phyloP scores from a whole-genome alignment of 139 green algal genomes.

The Penium margaritaceum region DNA sequence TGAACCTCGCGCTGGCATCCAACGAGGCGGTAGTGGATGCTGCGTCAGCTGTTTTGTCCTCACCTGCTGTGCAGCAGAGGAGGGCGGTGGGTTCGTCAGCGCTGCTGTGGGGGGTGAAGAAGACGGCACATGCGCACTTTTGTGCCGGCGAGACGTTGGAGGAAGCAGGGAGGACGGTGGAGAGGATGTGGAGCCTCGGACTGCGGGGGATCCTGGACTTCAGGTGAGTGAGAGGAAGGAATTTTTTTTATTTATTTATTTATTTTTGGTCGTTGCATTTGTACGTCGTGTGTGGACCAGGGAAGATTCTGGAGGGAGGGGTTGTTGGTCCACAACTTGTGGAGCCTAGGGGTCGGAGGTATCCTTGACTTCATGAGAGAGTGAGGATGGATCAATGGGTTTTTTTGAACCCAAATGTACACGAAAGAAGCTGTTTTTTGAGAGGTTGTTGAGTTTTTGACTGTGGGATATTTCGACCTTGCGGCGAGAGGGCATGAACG shows the following conservation, averaged over 20 bases:
- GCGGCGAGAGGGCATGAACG: no score
- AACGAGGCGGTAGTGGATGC: constrained; percentile 18
- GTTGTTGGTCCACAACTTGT: no score
- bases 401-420: no score
- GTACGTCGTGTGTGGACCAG: no score
- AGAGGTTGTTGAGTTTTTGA: no score
- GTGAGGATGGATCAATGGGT: no score
- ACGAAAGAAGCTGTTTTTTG: no score
- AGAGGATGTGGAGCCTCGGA: constrained; percentile 27
- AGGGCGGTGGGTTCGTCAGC: neutral
- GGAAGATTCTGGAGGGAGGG: no score
- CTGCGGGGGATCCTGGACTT: constrained; percentile 37
- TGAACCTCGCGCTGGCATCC: constrained; percentile 28
- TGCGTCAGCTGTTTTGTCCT: constrained; percentile 4
- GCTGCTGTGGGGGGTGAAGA: constrained; percentile 9
- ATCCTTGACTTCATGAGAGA: no score
- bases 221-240: neutral
- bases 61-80: neutral
- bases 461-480: no score
- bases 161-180: constrained; percentile 25
- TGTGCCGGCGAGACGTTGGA: constrained; percentile 41
- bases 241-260: neutral
- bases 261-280: no score
- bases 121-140: constrained; percentile 33
- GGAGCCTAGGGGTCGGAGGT: no score